Evolutionary conservation across 345 rosid species (phyloP), one percentile per base, ranked within the genome.

Genomic region (Aquilaria yunnanensis): DNA sequence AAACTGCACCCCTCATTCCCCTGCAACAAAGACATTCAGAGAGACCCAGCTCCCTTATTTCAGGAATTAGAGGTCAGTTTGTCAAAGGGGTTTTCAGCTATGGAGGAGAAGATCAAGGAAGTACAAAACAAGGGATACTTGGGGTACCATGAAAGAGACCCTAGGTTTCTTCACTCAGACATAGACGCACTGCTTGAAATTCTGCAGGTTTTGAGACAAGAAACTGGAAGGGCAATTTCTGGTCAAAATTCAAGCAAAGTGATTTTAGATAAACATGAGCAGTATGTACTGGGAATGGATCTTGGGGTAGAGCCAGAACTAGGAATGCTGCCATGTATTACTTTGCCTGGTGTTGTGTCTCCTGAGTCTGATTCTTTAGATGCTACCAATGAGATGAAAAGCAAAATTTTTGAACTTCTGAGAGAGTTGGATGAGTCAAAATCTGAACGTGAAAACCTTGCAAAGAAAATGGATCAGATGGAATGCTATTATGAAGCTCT

Each of bases 401-500:
- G 74, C 33, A 90, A 87, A 74, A 76, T 86, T 51, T 79, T 85
- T 70, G 96, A 94, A 80, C 97, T 94, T 76, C 49, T 90, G 70
- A 80, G 85, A 60, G 99, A 86, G 66, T 74, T 94, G 80, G 96
- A 88, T 65, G 95, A 85, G 62, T 85, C 97, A 59, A 90, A 90
- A 80, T 78, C 85, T 69, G 97, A 90, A 79, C 76, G 77, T 63
- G 95, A 82, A 72, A 82, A 81, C 80, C 92, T 94, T 68, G 76
- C 86, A 46, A 87, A 83, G 82, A 94, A 94, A 84, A 90, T 90
- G 96, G 89, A 80, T 67, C 89, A 94, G 88, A 94, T 94, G 99
- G 99, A 94, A 73, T 86, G 97, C 69, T 90, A 94, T 72, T 94
- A 94, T 57, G 97, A 94, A 79, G 87, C 92, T 47, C 83, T 94